A percentile compares a stretch with the other conserved stretches of the same genome.
These are phyloP conservation scores for Gnomoniopsis smithogilvyi DNA, from an alignment of 2,329 filamentous ascomycete species.

Conservation along the genomic window DNA sequence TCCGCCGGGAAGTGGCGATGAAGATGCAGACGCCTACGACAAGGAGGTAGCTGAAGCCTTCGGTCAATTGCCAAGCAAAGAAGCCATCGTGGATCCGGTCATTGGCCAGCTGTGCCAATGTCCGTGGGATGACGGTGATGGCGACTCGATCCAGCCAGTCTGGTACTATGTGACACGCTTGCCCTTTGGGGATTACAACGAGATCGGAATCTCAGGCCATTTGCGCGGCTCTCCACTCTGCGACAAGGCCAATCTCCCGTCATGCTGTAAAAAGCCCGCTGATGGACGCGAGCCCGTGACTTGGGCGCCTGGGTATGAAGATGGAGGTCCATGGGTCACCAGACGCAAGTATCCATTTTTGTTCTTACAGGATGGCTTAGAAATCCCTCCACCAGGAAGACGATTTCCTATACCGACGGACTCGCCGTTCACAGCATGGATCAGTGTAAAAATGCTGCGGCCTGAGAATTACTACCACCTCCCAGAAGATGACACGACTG, in stretches of 20 bases:
- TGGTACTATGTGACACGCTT: background rate
- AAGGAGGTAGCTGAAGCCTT: background rate
- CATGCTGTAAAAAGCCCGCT: background rate
- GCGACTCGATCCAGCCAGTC: background rate
- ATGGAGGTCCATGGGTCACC: background rate
- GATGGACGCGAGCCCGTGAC: background rate
- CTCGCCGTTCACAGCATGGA: background rate
- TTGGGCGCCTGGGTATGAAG: background rate
- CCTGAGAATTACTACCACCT: background rate
- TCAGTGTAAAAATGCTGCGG: background rate
- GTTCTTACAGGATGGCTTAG: background rate
- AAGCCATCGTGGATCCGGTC: background rate
- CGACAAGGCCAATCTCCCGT: background rate
- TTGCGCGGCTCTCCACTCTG: background rate
- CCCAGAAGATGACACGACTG: background rate
- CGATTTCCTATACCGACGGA: background rate
- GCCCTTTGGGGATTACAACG: background rate
- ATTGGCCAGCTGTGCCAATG: background rate
- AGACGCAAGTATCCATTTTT: background rate
- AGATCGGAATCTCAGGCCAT: background rate
- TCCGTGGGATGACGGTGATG: background rate
- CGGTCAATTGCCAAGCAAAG: background rate
- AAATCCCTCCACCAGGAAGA: background rate
- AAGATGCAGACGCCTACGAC: background rate
- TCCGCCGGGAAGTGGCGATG: background rate